Conservation (phyloP, 306 rosid species). For the Neltuma alba region DNA sequence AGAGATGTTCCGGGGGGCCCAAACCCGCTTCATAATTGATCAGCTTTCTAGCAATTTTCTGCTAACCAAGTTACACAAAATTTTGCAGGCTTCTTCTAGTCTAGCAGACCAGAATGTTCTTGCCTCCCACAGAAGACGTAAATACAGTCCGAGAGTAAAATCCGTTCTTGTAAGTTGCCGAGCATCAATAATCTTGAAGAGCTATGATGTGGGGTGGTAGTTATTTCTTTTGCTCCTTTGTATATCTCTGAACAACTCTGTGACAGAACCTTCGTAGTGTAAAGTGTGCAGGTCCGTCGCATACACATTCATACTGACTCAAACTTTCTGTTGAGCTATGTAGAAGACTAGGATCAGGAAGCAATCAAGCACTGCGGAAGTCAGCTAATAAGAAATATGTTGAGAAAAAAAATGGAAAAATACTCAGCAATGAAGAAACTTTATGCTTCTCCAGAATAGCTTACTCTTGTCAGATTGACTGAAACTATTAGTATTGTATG, state of each 20-base stretch:
- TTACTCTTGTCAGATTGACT: conserved; percentile 23
- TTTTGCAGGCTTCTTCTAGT: conserved; percentile 47
- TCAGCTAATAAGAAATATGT: background rate
- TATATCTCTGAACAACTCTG: conserved; percentile 3
- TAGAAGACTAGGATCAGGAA: conserved; percentile 10
- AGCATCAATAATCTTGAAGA: conserved; percentile 9
- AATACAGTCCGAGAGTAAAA: conserved; percentile 33
- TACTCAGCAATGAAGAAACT: background rate
- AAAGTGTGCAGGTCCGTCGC: background rate
- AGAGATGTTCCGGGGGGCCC: conserved; percentile 81
- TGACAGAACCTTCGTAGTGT: background rate
- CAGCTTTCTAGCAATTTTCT: conserved; percentile 39
- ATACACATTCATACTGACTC: conserved; percentile 14
- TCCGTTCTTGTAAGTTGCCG: conserved; percentile 22
- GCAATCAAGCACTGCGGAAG: background rate
- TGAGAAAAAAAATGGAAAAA: conserved; percentile 6
- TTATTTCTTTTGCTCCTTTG: conserved; percentile 13
- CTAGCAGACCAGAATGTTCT: conserved; percentile 23
- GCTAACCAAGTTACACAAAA: conserved; percentile 40
- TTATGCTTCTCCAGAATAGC: background rate
- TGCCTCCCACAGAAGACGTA: conserved; percentile 32
- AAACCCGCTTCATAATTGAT: conserved; percentile 88
- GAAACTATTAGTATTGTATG: conserved; percentile 23
- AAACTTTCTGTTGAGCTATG: conserved; percentile 5
- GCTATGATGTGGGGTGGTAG: conserved; percentile 20